Conservation (phyloP, 1,284 basidiomycete species). For the Trichosporon sp. region DNA sequence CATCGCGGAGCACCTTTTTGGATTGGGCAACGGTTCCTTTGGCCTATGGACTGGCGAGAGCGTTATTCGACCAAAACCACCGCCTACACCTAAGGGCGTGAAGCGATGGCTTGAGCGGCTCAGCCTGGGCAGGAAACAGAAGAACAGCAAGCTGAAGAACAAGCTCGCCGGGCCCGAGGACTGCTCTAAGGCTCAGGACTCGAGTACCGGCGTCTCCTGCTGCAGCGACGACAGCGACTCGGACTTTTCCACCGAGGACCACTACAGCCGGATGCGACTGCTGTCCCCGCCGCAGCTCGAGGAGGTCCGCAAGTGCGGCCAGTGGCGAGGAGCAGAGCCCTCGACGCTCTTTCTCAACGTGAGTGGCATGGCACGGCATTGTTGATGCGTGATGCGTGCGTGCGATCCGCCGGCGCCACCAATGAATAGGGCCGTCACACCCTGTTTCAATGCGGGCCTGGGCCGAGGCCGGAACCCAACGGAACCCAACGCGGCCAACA, state of each 20-base stretch:
- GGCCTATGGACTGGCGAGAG: constrained; percentile 13
- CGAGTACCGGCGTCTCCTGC: neutral
- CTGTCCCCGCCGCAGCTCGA: constrained; percentile 19
- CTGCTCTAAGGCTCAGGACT: neutral
- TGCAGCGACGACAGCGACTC: constrained; percentile 11
- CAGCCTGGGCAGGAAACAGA: constrained; percentile 4
- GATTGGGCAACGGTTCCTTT: constrained; percentile 17
- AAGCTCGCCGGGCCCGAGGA: constrained; percentile 3
- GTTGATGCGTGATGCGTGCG: neutral
- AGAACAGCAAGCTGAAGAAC: neutral
- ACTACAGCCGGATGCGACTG: constrained; percentile 4
- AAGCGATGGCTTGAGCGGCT: constrained; percentile 13
- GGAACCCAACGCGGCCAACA: no score
- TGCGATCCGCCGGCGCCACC: neutral
- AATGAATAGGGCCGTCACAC: neutral
- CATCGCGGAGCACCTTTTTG: constrained; percentile 23
- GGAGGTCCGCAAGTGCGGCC: constrained; percentile 22
- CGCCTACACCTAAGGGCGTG: neutral
- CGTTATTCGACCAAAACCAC: neutral
- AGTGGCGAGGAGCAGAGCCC: constrained; percentile 24
- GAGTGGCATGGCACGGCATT: constrained; percentile 8
- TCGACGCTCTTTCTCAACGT: constrained; percentile 29
- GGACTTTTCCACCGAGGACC: constrained; percentile 9
- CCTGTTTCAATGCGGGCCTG: neutral
- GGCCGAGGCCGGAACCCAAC: neutral